These are phyloP conservation scores for Suillus bovinus DNA, from an alignment of 768 basidiomycete genomes.

Conservation along the genomic window DNA sequence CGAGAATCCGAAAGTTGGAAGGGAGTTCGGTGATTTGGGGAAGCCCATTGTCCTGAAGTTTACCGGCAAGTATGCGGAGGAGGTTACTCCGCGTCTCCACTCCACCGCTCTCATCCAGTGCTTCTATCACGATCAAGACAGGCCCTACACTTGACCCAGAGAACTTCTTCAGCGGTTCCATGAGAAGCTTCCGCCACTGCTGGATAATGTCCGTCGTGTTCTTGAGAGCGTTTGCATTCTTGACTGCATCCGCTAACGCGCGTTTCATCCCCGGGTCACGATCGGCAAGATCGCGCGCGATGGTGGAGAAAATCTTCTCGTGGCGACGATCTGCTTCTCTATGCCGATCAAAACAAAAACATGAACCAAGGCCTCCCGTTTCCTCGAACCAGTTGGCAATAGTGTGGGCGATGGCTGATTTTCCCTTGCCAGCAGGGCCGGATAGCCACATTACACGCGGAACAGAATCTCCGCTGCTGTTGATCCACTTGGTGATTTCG, in stretches of 20 bases:
- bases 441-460: constrained; percentile 14
- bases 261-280: constrained; percentile 12
- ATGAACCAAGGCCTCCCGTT: constrained; percentile 18
- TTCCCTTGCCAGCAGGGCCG: constrained; percentile 26
- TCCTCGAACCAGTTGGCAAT: constrained; percentile 14
- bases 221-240: background rate
- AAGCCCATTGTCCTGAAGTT: background rate
- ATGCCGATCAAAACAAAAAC: constrained; percentile 19
- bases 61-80: constrained; percentile 18
- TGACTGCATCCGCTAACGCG: background rate
- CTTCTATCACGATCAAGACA: constrained; percentile 28
- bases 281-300: constrained; percentile 25
- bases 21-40: constrained; percentile 6
- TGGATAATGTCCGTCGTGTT: background rate
- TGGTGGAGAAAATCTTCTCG: constrained; percentile 29
- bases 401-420: constrained; percentile 28
- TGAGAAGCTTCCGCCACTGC: constrained; percentile 21
- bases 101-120: constrained; percentile 18
- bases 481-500: constrained; percentile 18
- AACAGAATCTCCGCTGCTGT: background rate
- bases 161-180: constrained; percentile 14
- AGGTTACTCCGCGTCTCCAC: constrained; percentile 17
- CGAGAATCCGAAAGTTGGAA: constrained; percentile 8
- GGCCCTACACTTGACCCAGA: constrained; percentile 15
- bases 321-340: constrained; percentile 5